phyloP scores from a whole-genome alignment of 2,329 filamentous ascomycete genomes.

The Aspergillus neotritici region DNA sequence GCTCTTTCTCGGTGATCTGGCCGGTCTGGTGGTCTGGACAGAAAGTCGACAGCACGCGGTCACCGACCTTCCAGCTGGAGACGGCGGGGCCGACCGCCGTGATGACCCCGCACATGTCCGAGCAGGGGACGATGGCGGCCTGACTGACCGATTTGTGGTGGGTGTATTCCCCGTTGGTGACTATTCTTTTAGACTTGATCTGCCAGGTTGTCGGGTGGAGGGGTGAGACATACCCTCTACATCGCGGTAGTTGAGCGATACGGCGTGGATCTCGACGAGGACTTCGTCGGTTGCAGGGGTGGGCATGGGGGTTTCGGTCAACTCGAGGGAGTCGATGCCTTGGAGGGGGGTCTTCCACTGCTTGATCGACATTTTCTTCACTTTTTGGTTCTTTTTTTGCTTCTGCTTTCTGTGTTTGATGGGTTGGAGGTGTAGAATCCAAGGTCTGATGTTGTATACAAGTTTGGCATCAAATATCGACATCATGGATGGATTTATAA shows the following conservation, averaged over 20 bases:
- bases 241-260: slow-evolving; percentile 52
- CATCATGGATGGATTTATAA: too few relatives aligned
- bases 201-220: not conserved
- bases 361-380: slow-evolving; percentile 12
- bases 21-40: slow-evolving; percentile 50
- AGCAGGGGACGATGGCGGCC: slow-evolving; percentile 55
- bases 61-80: slow-evolving; percentile 49
- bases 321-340: slow-evolving; percentile 51
- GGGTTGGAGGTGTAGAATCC: too few relatives aligned
- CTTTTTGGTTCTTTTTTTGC: too few relatives aligned
- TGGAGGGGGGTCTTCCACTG: slow-evolving; percentile 54
- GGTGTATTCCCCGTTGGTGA: slow-evolving; percentile 60
- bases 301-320: slow-evolving; percentile 44
- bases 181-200: slow-evolving; percentile 30
- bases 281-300: slow-evolving; percentile 49
- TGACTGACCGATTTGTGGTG: slow-evolving; percentile 54
- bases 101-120: slow-evolving; percentile 64
- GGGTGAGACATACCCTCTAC: slow-evolving; percentile 31
- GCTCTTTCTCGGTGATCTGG: slow-evolving; percentile 52
- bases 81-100: slow-evolving; percentile 46
- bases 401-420: too few relatives aligned
- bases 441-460: too few relatives aligned
- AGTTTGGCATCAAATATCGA: too few relatives aligned
- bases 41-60: slow-evolving; percentile 64
- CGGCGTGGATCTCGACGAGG: slow-evolving; percentile 48